These are phyloP conservation scores for Myxozyma sirexii DNA, from an alignment of 805 yeast species.

Conservation along the genomic window DNA sequence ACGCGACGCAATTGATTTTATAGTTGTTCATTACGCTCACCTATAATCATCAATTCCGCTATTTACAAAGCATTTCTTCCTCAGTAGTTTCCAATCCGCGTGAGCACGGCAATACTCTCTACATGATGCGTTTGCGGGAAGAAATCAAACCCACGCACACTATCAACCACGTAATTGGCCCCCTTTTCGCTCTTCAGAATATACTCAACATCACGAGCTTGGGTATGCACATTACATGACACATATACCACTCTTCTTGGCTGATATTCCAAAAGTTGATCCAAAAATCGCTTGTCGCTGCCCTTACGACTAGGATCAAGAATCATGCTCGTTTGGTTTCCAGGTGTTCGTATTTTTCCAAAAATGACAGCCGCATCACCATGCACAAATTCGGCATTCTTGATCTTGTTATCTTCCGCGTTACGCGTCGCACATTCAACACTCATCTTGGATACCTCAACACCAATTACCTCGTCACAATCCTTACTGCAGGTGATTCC, in stretches of 20 bases:
- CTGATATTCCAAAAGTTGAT: slow-evolving; percentile 77
- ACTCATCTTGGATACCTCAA: slow-evolving; percentile 88
- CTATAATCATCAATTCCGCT: too few species aligned
- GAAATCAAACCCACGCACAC: slow-evolving; percentile 92
- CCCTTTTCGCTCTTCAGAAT: slow-evolving; percentile 65
- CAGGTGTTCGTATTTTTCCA: slow-evolving; percentile 69
- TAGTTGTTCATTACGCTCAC: too few species aligned
- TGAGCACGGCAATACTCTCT: slow-evolving; percentile 79
- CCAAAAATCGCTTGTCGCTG: slow-evolving; percentile 83
- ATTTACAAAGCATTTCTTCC: background rate
- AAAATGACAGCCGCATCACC: slow-evolving; percentile 94
- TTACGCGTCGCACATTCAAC: slow-evolving; percentile 84
- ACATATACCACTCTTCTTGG: slow-evolving; percentile 92
- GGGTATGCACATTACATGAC: slow-evolving; percentile 96
- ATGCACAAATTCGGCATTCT: slow-evolving; percentile 79
- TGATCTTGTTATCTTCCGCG: slow-evolving; percentile 72
- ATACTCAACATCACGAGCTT: slow-evolving; percentile 90
- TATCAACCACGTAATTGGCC: slow-evolving; percentile 68
- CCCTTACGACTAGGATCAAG: slow-evolving; percentile 98
- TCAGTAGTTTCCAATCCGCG: slow-evolving; percentile 10
- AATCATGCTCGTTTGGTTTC: slow-evolving; percentile 78
- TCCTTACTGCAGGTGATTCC: slow-evolving; percentile 81
- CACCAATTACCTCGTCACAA: slow-evolving; percentile 87
- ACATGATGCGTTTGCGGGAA: slow-evolving; percentile 95
- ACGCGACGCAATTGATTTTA: too few species aligned